Conservation (phyloP, 495 filamentous ascomycete genomes). For the Trichocladium uniseriatum region DNA sequence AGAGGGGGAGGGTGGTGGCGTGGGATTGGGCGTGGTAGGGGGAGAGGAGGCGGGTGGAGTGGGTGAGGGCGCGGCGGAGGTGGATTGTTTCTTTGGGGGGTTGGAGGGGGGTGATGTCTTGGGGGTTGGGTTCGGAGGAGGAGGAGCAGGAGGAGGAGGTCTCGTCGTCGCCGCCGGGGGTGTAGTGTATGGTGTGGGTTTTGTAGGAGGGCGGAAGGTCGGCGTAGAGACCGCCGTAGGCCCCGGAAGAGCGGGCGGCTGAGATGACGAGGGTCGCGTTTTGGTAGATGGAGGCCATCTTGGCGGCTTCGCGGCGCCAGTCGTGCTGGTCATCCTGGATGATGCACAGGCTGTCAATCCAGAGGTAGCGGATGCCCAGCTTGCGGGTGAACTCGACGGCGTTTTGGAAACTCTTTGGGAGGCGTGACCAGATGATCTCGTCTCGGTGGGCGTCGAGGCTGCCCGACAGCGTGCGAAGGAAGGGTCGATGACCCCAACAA, state of each 20-base stretch:
- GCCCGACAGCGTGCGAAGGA: not conserved
- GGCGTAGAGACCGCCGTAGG: constrained; percentile 3
- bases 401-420: constrained; percentile 20
- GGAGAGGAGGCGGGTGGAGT: not conserved
- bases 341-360: constrained; percentile 32
- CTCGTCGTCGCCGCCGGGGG: not conserved
- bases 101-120: not conserved
- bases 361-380: constrained; percentile 28
- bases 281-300: constrained; percentile 10
- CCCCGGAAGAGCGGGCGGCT: not conserved
- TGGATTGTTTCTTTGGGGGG: constrained; percentile 4
- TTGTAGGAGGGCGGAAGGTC: not conserved
- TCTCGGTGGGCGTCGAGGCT: not conserved
- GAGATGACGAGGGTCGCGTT: constrained; percentile 11
- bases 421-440: not conserved
- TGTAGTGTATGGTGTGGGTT: not conserved
- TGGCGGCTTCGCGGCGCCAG: constrained; percentile 9
- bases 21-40: not conserved
- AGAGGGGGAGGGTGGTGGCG: constrained; percentile 8
- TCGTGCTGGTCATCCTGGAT: constrained; percentile 25
- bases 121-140: not conserved
- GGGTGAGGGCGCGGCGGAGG: constrained; percentile 1
- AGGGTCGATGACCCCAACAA: constrained; percentile 5
- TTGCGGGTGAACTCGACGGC: constrained; percentile 14
- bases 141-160: not conserved